Percentiles rank a stretch among this genome's conserved stretches.
Evolutionary conservation across 2,329 filamentous ascomycete genomes (phyloP).

Genomic region (Colletotrichum lini): DNA sequence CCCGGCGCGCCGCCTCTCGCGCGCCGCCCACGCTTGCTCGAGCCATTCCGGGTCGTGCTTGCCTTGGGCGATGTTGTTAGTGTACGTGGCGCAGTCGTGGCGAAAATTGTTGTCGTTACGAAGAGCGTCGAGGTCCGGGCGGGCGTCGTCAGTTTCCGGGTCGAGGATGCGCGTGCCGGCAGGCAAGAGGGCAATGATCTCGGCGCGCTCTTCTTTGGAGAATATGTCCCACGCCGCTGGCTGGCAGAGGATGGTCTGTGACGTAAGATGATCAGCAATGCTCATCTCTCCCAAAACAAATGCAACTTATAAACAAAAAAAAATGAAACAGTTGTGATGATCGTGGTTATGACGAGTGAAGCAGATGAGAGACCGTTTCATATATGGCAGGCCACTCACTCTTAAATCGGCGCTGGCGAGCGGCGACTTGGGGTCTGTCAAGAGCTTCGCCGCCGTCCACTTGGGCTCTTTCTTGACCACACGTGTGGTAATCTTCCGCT

Average conservation of each 20-base stretch:
- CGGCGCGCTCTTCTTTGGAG: slow-evolving; percentile 50
- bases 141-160: slow-evolving; percentile 52
- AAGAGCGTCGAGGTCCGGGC: slow-evolving; percentile 59
- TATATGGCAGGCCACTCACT: slow-evolving; percentile 45
- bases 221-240: slow-evolving; percentile 57
- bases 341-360: too few relatives aligned
- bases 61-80: slow-evolving; percentile 62
- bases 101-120: slow-evolving; percentile 66
- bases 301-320: neutral
- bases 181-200: slow-evolving; percentile 57
- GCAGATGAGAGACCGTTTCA: too few relatives aligned
- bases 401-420: slow-evolving; percentile 56
- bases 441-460: slow-evolving; percentile 54
- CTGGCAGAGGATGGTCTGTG: slow-evolving; percentile 54
- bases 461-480: slow-evolving; percentile 50
- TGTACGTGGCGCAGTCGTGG: slow-evolving; percentile 63
- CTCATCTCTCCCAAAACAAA: neutral
- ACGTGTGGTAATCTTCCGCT: slow-evolving; percentile 41
- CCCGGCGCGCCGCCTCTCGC: slow-evolving; percentile 63
- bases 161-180: slow-evolving; percentile 54
- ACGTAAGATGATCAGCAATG: neutral
- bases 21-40: slow-evolving; percentile 65
- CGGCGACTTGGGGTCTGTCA: slow-evolving; percentile 56
- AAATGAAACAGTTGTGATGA: neutral
- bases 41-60: slow-evolving; percentile 69